These are phyloP conservation scores for Ogataea pilisensis DNA, from an alignment of 805 yeast genomes.

Conservation along the genomic window DNA sequence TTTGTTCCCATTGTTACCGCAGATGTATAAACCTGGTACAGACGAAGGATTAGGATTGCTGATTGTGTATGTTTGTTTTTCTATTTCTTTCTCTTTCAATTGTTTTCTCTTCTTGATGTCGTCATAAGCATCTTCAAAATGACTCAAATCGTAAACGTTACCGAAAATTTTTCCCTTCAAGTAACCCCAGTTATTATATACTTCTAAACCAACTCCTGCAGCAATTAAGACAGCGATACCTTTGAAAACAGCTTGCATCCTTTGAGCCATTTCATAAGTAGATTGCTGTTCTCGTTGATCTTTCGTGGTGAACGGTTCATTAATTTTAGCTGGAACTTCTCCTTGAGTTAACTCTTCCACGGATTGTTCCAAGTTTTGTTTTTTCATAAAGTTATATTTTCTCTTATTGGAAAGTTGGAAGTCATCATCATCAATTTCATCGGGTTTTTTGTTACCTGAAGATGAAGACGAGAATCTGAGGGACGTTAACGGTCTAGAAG, in stretches of 20 bases:
- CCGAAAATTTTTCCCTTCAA: constrained; percentile 34
- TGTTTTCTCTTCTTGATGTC: constrained; percentile 21
- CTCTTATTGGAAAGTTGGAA: neutral
- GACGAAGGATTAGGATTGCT: constrained; percentile 35
- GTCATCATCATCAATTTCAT: neutral
- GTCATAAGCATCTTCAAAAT: constrained; percentile 38
- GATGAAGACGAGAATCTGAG: neutral
- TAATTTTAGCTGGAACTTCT: neutral
- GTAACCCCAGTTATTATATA: constrained; percentile 36
- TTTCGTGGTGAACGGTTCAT: neutral
- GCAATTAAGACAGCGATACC: constrained; percentile 40
- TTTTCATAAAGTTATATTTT: neutral
- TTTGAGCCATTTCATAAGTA: constrained; percentile 39
- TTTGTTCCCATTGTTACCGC: constrained; percentile 52
- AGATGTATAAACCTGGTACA: constrained; percentile 56
- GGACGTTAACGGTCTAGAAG: too few relatives aligned
- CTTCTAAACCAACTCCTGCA: constrained; percentile 38
- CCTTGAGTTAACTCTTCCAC: neutral
- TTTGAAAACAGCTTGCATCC: constrained; percentile 39
- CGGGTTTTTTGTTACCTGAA: neutral
- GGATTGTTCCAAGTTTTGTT: neutral
- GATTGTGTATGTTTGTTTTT: constrained; percentile 19
- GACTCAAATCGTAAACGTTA: constrained; percentile 29
- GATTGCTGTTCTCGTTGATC: constrained; percentile 8
- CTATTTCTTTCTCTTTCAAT: constrained; percentile 16